These are phyloP conservation scores for Carpinus fangiana DNA, from an alignment of 306 rosid species.

Conservation along the genomic window DNA sequence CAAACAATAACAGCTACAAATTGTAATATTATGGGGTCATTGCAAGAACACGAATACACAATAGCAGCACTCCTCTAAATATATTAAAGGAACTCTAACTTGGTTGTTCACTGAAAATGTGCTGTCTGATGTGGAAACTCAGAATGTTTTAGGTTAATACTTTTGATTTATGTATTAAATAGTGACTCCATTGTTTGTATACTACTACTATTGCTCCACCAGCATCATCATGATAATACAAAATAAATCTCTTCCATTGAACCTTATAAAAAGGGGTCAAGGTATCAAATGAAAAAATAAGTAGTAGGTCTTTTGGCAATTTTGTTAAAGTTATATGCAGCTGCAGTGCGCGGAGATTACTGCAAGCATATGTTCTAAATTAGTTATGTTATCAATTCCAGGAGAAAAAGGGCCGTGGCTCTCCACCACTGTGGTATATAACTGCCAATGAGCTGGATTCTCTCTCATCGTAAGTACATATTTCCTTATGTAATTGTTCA, in stretches of 20 bases:
- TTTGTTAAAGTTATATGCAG: background rate
- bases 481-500: background rate
- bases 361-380: no score
- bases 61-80: background rate
- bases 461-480: slow-evolving; percentile 70
- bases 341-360: background rate
- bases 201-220: background rate
- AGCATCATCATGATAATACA: background rate
- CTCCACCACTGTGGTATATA: slow-evolving; percentile 76
- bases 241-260: slow-evolving; percentile 14
- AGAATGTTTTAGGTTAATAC: background rate
- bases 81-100: background rate
- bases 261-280: background rate
- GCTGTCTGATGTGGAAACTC: background rate
- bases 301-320: background rate
- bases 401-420: slow-evolving; percentile 79
- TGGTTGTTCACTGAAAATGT: background rate
- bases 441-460: slow-evolving; percentile 76
- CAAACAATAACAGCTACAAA: background rate
- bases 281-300: background rate
- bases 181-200: background rate
- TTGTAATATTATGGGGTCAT: background rate
- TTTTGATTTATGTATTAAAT: background rate
- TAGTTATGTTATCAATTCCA: slow-evolving; percentile 35
- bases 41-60: background rate